phyloP scores from a whole-genome alignment of 192 early-diverging fungal genomes.

The Rhizoclosmatium sp. region DNA sequence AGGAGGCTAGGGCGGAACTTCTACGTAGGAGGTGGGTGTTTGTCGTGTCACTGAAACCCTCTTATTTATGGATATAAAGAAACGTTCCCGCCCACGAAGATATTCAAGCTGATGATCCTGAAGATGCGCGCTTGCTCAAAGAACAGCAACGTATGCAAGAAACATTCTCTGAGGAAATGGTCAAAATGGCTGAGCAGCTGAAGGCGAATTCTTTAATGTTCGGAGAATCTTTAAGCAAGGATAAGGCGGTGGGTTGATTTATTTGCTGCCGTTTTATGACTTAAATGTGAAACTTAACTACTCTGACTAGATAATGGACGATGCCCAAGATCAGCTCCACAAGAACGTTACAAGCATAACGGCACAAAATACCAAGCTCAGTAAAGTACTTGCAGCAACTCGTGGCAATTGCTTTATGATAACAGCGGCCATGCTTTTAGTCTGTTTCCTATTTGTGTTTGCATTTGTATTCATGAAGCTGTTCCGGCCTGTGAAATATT shows the following conservation, averaged over 20 bases:
- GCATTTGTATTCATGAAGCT: constrained; percentile 26
- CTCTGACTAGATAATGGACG: constrained; percentile 1
- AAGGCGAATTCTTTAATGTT: constrained; percentile 27
- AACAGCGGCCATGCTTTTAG: background rate
- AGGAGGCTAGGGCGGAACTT: too few species aligned
- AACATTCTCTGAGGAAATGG: constrained; percentile 12
- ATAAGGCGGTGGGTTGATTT: background rate
- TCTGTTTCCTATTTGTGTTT: constrained; percentile 19
- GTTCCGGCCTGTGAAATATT: constrained; percentile 13
- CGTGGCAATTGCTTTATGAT: constrained; percentile 24
- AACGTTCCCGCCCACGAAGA: background rate
- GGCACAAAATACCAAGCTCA: constrained; percentile 5
- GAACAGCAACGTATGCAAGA: constrained; percentile 15
- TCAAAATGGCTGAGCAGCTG: constrained; percentile 19
- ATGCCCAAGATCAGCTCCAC: constrained; percentile 5
- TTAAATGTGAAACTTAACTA: background rate
- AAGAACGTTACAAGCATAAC: constrained; percentile 10
- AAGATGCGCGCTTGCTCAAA: constrained; percentile 11
- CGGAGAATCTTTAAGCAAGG: constrained; percentile 3
- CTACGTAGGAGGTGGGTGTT: too few species aligned
- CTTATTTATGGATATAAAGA: background rate
- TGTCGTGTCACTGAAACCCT: too few species aligned
- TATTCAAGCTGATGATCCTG: background rate
- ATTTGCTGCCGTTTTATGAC: background rate
- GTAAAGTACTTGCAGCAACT: background rate